These are phyloP conservation scores for Gryganskiella cystojenkinii DNA, from an alignment of 192 early-diverging fungal species.

Conservation along the genomic window DNA sequence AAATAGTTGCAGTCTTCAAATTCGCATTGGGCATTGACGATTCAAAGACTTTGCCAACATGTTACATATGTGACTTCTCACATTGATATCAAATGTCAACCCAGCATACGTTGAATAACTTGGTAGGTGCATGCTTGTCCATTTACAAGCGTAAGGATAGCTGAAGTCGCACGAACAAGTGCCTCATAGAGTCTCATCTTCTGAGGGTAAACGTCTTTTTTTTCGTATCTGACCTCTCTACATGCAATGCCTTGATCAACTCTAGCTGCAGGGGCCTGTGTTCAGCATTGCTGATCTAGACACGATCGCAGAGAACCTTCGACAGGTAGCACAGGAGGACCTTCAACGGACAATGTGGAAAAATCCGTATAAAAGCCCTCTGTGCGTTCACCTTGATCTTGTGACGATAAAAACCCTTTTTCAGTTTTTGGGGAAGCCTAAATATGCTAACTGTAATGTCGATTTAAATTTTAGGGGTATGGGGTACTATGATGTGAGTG, in stretches of 20 bases:
- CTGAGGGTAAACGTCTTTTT: too few relatives aligned
- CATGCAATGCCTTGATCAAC: not conserved
- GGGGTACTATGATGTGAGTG: slow-evolving; percentile 49
- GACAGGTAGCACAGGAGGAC: slow-evolving; percentile 35
- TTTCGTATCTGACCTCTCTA: too few relatives aligned
- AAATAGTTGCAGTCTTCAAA: not conserved
- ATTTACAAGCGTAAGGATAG: too few relatives aligned
- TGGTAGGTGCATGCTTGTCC: too few relatives aligned
- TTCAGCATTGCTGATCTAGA: slow-evolving; percentile 45
- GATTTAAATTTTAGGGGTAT: slow-evolving; percentile 16
- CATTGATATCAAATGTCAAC: not conserved
- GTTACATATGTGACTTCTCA: not conserved
- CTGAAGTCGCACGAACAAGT: too few relatives aligned
- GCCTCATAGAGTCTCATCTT: too few relatives aligned
- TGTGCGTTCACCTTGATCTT: slow-evolving; percentile 16
- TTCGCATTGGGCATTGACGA: not conserved
- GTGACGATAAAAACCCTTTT: too few relatives aligned
- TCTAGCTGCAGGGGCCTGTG: slow-evolving; percentile 41
- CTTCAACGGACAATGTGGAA: slow-evolving; percentile 41
- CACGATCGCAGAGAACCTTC: slow-evolving; percentile 41
- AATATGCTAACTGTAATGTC: not conserved
- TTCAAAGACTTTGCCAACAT: not conserved
- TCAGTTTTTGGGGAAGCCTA: too few relatives aligned
- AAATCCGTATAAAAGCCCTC: slow-evolving; percentile 49
- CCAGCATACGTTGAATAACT: slow-evolving; percentile 46